Conservation (phyloP, 495 filamentous ascomycete species). For the Podospora anserina region DNA sequence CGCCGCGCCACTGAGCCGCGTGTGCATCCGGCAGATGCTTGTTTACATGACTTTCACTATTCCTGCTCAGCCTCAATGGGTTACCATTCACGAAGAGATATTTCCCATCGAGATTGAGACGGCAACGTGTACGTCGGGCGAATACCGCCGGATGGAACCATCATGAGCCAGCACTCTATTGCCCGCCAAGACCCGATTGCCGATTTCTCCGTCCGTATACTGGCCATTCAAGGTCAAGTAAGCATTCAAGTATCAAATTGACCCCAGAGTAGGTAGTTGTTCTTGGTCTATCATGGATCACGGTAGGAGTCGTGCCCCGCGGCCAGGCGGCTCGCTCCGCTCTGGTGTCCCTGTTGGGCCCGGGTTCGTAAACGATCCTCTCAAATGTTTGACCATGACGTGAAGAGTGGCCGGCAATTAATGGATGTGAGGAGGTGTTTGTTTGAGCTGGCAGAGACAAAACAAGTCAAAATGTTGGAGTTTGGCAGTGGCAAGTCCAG, state of each 20-base stretch:
- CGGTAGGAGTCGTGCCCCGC: background rate
- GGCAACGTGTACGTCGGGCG: background rate
- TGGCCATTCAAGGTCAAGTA: slow-evolving; percentile 21
- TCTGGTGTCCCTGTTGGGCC: background rate
- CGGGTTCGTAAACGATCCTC: background rate
- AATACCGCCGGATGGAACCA: no score
- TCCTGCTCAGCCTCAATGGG: background rate
- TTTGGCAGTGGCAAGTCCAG: background rate
- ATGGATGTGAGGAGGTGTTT: no score
- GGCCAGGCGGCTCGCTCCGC: background rate
- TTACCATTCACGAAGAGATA: background rate
- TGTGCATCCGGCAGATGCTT: slow-evolving; percentile 3
- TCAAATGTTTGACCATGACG: background rate
- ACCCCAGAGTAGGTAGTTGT: background rate
- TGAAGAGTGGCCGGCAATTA: background rate
- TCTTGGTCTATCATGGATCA: no score
- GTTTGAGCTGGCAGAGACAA: background rate
- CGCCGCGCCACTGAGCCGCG: slow-evolving; percentile 1
- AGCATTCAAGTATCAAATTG: background rate
- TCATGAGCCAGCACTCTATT: background rate
- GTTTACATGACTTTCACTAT: background rate
- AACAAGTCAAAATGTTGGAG: background rate
- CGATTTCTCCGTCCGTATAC: slow-evolving; percentile 24
- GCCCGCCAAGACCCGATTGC: background rate
- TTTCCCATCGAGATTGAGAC: background rate